Conservation (phyloP, 345 rosid genomes). For the Brassica rapa region DNA sequence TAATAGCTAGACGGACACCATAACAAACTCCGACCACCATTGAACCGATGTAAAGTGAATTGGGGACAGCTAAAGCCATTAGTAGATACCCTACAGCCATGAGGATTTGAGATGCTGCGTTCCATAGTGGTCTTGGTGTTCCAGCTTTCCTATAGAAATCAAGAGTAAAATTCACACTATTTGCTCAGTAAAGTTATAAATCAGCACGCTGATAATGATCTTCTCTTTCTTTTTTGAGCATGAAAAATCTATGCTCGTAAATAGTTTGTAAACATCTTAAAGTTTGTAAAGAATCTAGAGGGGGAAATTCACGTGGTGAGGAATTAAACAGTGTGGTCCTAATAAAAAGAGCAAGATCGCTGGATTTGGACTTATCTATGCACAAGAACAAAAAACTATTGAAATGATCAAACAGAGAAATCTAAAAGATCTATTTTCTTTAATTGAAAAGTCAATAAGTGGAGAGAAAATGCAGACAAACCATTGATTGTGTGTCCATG, state of each 20-base stretch:
- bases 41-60: constrained; percentile 83
- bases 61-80: constrained; percentile 78
- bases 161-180: not conserved
- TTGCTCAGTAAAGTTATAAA: not conserved
- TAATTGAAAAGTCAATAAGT: not conserved
- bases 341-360: not conserved
- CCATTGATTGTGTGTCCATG: not conserved
- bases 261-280: not conserved
- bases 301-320: constrained; percentile 13
- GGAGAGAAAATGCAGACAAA: not conserved
- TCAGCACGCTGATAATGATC: not conserved
- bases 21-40: constrained; percentile 84
- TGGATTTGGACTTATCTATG: constrained; percentile 20
- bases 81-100: constrained; percentile 82
- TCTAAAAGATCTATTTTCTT: constrained; percentile 24
- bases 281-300: not conserved
- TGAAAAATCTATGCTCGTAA: not conserved
- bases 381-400: constrained; percentile 2
- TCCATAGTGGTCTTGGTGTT: constrained; percentile 92
- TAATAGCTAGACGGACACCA: constrained; percentile 85
- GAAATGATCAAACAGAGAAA: constrained; percentile 10
- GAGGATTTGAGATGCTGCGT: constrained; percentile 84
- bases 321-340: constrained; percentile 10
- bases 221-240: no score
- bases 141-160: constrained; percentile 64